Evolutionary conservation across 306 rosid genomes (phyloP).

Genomic region (Rosa persica): DNA sequence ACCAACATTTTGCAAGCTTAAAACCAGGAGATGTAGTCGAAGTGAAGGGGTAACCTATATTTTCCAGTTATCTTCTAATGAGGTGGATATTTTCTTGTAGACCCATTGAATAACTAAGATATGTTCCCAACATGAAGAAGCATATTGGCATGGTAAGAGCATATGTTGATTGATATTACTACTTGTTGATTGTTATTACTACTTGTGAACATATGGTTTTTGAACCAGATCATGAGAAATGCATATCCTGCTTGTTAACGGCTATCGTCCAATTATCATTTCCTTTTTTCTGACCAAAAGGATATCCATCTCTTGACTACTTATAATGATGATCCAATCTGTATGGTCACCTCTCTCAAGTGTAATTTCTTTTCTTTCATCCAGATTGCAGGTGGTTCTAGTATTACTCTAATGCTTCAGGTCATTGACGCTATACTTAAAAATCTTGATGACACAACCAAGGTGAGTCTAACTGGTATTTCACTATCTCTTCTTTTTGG

Average conservation of each 20-base stretch:
- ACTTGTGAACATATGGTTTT: not conserved
- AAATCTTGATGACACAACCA: too few species aligned
- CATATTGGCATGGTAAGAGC: conserved; percentile 89
- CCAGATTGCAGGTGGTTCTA: too few species aligned
- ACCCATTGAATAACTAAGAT: conserved; percentile 88
- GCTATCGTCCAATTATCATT: not conserved
- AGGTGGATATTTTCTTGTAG: conserved; percentile 45
- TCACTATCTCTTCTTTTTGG: too few species aligned
- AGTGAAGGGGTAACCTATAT: conserved; percentile 82
- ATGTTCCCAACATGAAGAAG: conserved; percentile 93
- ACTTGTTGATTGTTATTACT: not conserved
- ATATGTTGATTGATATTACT: too few species aligned
- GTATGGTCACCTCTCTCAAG: too few species aligned
- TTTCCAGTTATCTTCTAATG: conserved; percentile 25
- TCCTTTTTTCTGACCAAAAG: too few species aligned
- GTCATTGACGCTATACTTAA: too few species aligned
- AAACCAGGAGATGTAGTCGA: conserved; percentile 95
- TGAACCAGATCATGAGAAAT: not conserved
- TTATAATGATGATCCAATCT: too few species aligned
- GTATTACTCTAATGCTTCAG: too few species aligned
- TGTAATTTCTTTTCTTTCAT: too few species aligned
- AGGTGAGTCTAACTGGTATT: too few species aligned
- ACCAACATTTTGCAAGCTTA: conserved; percentile 95
- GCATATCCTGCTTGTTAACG: not conserved
- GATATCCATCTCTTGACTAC: too few species aligned